Conservation (phyloP, 768 basidiomycete genomes). For the Chiua virens region DNA sequence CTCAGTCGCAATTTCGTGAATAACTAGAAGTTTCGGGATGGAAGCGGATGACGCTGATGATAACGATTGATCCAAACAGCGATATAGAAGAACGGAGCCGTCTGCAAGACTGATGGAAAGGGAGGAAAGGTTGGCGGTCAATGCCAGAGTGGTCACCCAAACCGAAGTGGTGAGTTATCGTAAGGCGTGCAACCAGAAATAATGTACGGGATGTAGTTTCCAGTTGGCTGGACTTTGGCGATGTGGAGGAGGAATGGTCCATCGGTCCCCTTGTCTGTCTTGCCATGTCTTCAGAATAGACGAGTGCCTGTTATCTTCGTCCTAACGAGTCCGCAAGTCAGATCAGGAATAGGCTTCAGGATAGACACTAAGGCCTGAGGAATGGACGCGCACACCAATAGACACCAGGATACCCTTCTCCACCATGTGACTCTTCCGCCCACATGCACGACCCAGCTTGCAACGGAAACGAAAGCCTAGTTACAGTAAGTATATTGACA, state of each 20-base stretch:
- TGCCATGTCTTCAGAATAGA: slow-evolving; percentile 83
- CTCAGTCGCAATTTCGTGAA: slow-evolving; percentile 83
- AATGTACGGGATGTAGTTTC: slow-evolving; percentile 72
- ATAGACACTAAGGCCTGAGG: no score
- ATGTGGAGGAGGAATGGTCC: slow-evolving; percentile 69
- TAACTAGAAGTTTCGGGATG: slow-evolving; percentile 80
- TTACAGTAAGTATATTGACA: slow-evolving; percentile 75
- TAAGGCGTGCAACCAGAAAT: background rate
- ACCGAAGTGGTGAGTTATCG: background rate
- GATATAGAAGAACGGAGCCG: slow-evolving; percentile 88
- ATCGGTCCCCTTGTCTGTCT: slow-evolving; percentile 61
- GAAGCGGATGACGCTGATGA: slow-evolving; percentile 59
- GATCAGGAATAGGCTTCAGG: no score
- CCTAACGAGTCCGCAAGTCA: slow-evolving; percentile 46
- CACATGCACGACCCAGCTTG: slow-evolving; percentile 79
- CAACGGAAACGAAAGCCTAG: slow-evolving; percentile 65
- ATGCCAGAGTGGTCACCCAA: slow-evolving; percentile 75
- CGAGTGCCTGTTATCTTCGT: slow-evolving; percentile 66
- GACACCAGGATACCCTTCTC: slow-evolving; percentile 83
- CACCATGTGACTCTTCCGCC: slow-evolving; percentile 82
- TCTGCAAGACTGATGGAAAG: slow-evolving; percentile 94
- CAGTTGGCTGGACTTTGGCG: slow-evolving; percentile 71
- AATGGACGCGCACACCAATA: slow-evolving; percentile 67
- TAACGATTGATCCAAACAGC: slow-evolving; percentile 83
- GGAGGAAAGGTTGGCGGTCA: slow-evolving; percentile 75